Conservation (phyloP, 345 rosid genomes). For the Syzygium aromaticum region DNA sequence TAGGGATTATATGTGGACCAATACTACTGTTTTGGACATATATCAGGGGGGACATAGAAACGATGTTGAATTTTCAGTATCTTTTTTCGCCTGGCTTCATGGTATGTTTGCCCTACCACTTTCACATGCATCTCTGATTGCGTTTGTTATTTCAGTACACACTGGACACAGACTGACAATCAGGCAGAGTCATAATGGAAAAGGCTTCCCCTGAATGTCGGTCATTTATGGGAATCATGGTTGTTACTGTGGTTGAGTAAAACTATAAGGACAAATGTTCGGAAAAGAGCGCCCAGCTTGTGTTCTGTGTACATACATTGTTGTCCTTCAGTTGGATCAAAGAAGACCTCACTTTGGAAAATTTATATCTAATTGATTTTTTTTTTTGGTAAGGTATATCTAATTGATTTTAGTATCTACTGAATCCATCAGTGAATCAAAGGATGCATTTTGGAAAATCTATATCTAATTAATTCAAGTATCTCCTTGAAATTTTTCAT, state of each 20-base stretch:
- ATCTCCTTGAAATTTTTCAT: neutral
- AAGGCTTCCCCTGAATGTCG: neutral
- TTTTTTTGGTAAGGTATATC: too few relatives aligned
- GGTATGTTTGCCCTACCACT: constrained; percentile 31
- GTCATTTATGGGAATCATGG: neutral
- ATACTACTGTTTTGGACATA: constrained; percentile 80
- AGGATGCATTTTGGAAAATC: neutral
- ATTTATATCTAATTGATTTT: neutral
- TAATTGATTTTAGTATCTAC: neutral
- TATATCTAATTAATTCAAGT: neutral
- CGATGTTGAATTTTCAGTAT: constrained; percentile 51
- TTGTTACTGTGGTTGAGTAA: neutral
- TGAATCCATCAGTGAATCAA: neutral
- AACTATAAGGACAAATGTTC: neutral
- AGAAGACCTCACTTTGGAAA: neutral
- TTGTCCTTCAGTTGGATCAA: neutral
- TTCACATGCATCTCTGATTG: neutral
- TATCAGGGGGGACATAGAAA: constrained; percentile 65
- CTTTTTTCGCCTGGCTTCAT: constrained; percentile 72
- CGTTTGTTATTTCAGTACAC: neutral
- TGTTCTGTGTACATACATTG: neutral
- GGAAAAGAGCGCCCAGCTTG: neutral
- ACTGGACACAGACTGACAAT: neutral
- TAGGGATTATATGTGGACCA: constrained; percentile 83
- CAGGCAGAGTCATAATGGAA: neutral